Evolutionary conservation across 202 grass and related monocot species (phyloP).

Genomic region (Digitaria exilis): DNA sequence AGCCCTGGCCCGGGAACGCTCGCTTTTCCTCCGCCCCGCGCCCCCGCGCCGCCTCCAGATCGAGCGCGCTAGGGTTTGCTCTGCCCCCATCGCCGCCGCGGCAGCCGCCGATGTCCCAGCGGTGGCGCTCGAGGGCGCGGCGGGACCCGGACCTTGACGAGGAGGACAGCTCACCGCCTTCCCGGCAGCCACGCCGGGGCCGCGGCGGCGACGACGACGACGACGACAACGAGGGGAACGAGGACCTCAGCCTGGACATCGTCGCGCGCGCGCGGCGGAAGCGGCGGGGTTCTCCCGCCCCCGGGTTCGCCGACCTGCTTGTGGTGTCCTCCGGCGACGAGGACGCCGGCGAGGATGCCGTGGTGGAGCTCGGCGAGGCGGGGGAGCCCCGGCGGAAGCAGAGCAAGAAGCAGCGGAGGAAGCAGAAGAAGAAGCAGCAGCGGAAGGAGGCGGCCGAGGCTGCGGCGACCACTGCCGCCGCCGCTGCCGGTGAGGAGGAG

Average conservation of each 20-base stretch:
- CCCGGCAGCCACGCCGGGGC: not conserved
- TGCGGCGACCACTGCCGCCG: not conserved
- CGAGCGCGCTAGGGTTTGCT: slow-evolving; percentile 57
- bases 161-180: not conserved
- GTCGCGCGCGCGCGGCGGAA: slow-evolving; percentile 43
- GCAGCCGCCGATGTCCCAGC: slow-evolving; percentile 43
- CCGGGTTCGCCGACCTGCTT: not conserved
- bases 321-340: slow-evolving; percentile 38
- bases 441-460: slow-evolving; percentile 27
- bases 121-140: slow-evolving; percentile 51
- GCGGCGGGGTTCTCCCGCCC: slow-evolving; percentile 54
- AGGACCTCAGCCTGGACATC: slow-evolving; percentile 86
- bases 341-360: too few relatives aligned
- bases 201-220: slow-evolving; percentile 37
- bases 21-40: not conserved
- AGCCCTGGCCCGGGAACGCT: not conserved
- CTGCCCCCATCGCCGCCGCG: not conserved
- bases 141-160: slow-evolving; percentile 48
- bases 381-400: slow-evolving; percentile 48
- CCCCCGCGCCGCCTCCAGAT: not conserved
- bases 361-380: slow-evolving; percentile 40
- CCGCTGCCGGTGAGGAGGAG: not conserved
- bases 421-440: slow-evolving; percentile 44
- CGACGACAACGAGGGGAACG: slow-evolving; percentile 81
- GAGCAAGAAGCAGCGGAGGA: slow-evolving; percentile 47